Evolutionary conservation across 768 basidiomycete species (phyloP).

Genomic region (Podaxis mareebaensis): DNA sequence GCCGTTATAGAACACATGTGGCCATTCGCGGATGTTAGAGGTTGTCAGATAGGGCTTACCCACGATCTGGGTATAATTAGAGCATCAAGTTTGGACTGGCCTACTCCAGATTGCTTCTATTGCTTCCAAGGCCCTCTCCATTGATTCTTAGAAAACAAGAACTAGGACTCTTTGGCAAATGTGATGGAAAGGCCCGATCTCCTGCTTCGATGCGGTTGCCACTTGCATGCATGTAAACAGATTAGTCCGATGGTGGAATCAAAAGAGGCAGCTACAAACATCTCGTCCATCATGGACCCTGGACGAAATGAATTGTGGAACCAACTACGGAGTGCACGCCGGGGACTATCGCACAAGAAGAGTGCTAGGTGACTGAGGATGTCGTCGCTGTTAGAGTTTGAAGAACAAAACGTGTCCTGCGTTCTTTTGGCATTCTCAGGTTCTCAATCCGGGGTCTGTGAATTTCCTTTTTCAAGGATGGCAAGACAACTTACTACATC

Average conservation of each 20-base stretch:
- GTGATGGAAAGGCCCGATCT: not conserved
- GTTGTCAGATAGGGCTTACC: not conserved
- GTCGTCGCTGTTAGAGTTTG: not conserved
- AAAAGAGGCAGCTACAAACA: not conserved
- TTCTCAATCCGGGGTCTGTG: not conserved
- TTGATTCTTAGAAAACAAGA: slow-evolving; percentile 3
- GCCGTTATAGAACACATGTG: slow-evolving; percentile 11
- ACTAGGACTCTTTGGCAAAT: not conserved
- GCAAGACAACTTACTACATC: not conserved
- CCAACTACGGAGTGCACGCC: not conserved
- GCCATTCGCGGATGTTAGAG: not conserved
- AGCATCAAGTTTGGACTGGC: not conserved
- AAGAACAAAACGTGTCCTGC: not conserved
- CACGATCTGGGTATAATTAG: slow-evolving; percentile 5
- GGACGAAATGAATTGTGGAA: slow-evolving; percentile 5
- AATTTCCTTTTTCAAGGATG: not conserved
- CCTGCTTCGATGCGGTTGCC: not conserved
- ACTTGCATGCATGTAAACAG: not conserved
- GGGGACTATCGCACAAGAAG: slow-evolving; percentile 9
- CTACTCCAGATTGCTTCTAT: slow-evolving; percentile 7
- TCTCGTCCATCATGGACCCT: not conserved
- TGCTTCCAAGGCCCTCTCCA: not conserved
- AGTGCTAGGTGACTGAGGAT: not conserved
- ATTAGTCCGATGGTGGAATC: not conserved
- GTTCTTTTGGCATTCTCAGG: not conserved